Base-by-base conservation (phyloP, 2,329 filamentous ascomycete genomes). In the Diaporthe sp. region DNA sequence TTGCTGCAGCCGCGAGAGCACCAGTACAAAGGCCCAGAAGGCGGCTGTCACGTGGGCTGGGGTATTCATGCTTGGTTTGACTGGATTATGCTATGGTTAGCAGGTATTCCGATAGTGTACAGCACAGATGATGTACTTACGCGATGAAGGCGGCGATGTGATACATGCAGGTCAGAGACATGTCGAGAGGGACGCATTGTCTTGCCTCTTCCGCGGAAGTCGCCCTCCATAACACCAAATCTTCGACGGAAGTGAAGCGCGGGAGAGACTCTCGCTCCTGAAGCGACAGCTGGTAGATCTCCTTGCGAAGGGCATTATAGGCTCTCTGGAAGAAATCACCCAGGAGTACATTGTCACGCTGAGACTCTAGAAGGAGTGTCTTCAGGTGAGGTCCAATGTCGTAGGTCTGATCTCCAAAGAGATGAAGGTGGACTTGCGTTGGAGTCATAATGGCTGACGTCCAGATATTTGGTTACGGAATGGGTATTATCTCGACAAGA, bases 1-100 rank as follows among this genome's bases (percentile, higher is more conserved):
- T 89, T 15, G 91, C 92, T 17, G 90, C 86, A 19, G 91, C 92
- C 17, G 92, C 92, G 79, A 94, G 89, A 22, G 93, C 86, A 69
- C 93, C 93, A 55, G 91, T 93, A 86, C 92, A 94, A 59, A 94
- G 88, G 74, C 92, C 92, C 39, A 93, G n/a, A 28, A 72, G 42
- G 70, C 37, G 57, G 31, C 55, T 51, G 22, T 72, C 10, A 17
- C 51, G 44, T 31, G 57, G 10, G 31, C 31, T 57, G 6, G 70
- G 70, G 31, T 72, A 72, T 9, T 39, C 57, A n/a, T 72, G 28
- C 8, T 49, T 72, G 19, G 57, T 17, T 61, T 72, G 31, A 53
- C 70, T 72, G 22, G 2, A 72, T 51, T 2, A 19, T 22, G 3
- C 19, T 37, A 13, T 17, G 34, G 42, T 37, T 0, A 69, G 42